Base-by-base conservation (phyloP, 768 basidiomycete genomes). In the Suillus plorans region DNA sequence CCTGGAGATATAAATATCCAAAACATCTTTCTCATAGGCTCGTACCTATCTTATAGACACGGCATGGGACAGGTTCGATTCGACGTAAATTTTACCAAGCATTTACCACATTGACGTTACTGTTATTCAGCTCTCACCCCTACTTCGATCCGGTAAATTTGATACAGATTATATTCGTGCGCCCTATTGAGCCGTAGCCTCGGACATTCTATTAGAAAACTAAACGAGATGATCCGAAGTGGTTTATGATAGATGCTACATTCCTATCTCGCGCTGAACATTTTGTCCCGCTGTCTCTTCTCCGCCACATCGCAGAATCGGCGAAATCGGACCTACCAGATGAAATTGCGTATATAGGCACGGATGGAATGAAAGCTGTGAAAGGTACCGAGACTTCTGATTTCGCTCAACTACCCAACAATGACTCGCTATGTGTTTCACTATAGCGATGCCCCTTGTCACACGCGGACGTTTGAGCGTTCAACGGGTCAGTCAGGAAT, bases 181-280 rank as follows among this genome's bases (percentile, higher is more conserved):
- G 34, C 41, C 14, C 44, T 59, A 42, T n/a, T 66, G 61, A 52
- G 57, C 28, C 45, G 49, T 45, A 18, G 49, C 45, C 8, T 4
- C 18, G 25, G 16, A 3, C 28, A 22, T 41, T 18, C 31, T 70
- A 50, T 50, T 25, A 25, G 92, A 96, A 96, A 86, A 85, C 94
- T 2, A 82, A 93, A 63, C 70, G 87, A 70, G 81, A 82, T 4
- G 81, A 87, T 13, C 95, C 95, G 2, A 92, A 84, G 72, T 98
- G 95, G 95, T 95, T 83, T 80, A 98, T 98, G 95, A 91, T 95
- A 42, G 89, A 94, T 69, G 78, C 89, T 60, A 84, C 83, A 39
- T 95, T 96, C 74, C 69, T 76, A 18, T 79, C 84, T 7, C 86
- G 91, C 28, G 83, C 90, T 6, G 68, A 75, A 37, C 81, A 95